Evolutionary conservation across 208 protist species (phyloP).

Genomic region (Leishmania guyanensis): DNA sequence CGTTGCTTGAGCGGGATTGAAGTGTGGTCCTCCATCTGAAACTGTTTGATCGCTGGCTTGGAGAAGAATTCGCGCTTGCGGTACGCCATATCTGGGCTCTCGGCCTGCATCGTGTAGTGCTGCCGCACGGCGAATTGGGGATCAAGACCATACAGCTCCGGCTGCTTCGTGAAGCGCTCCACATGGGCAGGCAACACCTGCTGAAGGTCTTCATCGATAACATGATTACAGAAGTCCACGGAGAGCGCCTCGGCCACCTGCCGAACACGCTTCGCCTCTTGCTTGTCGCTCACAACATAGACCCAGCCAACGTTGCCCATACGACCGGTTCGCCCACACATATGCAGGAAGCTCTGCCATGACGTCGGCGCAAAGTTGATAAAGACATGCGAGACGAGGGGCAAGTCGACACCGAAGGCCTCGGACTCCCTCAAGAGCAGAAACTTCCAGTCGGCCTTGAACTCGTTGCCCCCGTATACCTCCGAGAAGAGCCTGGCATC

Average conservation of each 20-base stretch:
- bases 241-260: constrained; percentile 59
- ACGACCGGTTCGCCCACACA: constrained; percentile 75
- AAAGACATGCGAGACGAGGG: constrained; percentile 84
- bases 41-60: constrained; percentile 54
- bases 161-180: constrained; percentile 55
- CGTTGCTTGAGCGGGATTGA: constrained; percentile 52
- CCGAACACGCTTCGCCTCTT: constrained; percentile 55
- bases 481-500: constrained; percentile 84
- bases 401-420: constrained; percentile 74
- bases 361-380: constrained; percentile 75
- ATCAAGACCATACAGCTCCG: constrained; percentile 77
- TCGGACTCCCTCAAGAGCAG: constrained; percentile 76
- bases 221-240: constrained; percentile 69
- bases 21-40: constrained; percentile 78
- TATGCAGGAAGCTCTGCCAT: constrained; percentile 78
- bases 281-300: constrained; percentile 72
- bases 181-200: no score
- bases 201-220: constrained; percentile 52
- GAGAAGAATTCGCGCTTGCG: constrained; percentile 79
- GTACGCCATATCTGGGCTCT: constrained; percentile 77
- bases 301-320: constrained; percentile 87
- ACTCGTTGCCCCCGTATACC: constrained; percentile 55
- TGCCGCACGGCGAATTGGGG: constrained; percentile 81
- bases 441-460: constrained; percentile 73
- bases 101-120: constrained; percentile 77